phyloP scores from a whole-genome alignment of 371 early-diverging fungal genomes.

The Blakeslea trispora region DNA sequence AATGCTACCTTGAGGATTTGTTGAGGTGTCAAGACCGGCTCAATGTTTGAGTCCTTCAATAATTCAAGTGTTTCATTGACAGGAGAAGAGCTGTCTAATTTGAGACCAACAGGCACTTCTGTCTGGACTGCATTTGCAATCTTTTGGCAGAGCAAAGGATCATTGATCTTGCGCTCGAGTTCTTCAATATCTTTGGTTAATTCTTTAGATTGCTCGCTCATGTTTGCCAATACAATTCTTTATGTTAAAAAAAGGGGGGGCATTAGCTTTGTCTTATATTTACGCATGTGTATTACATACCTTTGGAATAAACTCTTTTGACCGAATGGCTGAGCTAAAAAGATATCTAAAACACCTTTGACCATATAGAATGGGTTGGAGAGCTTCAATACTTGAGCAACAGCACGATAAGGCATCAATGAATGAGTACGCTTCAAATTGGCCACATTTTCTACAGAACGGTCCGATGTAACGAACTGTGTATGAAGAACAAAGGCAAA shows the following conservation, averaged over 20 bases:
- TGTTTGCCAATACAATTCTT: conserved; percentile 56
- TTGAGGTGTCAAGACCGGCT: conserved; percentile 41
- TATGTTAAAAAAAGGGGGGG: conserved; percentile 1
- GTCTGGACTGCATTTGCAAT: conserved; percentile 57
- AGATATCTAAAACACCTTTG: conserved; percentile 63
- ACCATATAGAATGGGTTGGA: conserved; percentile 69
- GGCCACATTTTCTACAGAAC: conserved; percentile 54
- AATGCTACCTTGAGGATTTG: conserved; percentile 45
- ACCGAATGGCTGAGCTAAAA: conserved; percentile 71
- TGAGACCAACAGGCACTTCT: conserved; percentile 17
- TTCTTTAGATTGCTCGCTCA: conserved; percentile 54
- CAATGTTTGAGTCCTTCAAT: conserved; percentile 44
- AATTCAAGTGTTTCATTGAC: conserved; percentile 38
- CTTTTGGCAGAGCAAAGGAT: conserved; percentile 55
- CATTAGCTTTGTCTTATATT: not conserved
- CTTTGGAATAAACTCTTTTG: conserved; percentile 63
- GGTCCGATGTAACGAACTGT: conserved; percentile 61
- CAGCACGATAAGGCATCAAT: conserved; percentile 62
- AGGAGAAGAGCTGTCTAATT: conserved; percentile 1
- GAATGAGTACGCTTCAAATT: conserved; percentile 61
- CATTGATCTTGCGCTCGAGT: conserved; percentile 49
- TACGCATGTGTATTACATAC: conserved; percentile 16
- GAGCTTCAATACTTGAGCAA: conserved; percentile 56
- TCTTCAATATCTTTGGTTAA: conserved; percentile 53
- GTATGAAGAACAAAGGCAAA: conserved; percentile 67